Evolutionary conservation across 2,329 filamentous ascomycete genomes (phyloP).

Genomic region (Aurifilum marmelostoma): DNA sequence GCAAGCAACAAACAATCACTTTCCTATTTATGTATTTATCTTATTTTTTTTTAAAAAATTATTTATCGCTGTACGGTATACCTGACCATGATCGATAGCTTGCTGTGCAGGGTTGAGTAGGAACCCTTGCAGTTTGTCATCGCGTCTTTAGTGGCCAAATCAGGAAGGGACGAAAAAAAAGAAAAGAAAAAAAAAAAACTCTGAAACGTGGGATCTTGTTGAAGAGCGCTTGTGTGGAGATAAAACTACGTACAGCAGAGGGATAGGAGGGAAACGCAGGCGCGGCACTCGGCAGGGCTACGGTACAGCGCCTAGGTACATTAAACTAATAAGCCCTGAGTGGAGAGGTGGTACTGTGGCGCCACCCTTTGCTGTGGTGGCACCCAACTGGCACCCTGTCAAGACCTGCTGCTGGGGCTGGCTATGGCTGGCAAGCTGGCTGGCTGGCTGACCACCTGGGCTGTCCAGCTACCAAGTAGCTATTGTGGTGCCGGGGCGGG

Average conservation of each 20-base stretch:
- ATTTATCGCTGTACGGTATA: too few relatives aligned
- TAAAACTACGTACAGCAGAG: too few relatives aligned
- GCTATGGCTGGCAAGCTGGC: too few relatives aligned
- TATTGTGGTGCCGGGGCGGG: too few relatives aligned
- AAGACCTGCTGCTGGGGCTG: background rate
- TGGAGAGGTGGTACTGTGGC: background rate
- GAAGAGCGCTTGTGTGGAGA: background rate
- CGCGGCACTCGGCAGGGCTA: constrained; percentile 13
- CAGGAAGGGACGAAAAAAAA: background rate
- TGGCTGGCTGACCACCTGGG: background rate
- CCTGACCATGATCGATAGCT: too few relatives aligned
- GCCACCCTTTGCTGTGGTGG: constrained; percentile 3
- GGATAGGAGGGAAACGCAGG: background rate
- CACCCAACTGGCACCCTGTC: background rate
- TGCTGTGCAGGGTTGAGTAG: too few relatives aligned
- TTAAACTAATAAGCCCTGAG: background rate
- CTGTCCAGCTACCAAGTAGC: too few relatives aligned
- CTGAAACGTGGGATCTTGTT: constrained; percentile 1
- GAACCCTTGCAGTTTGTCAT: too few relatives aligned
- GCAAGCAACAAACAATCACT: too few relatives aligned
- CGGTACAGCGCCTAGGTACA: background rate
- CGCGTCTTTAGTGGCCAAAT: background rate
- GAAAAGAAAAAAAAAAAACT: background rate
- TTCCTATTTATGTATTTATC: background rate
- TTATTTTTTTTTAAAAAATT: background rate